Conservation (phyloP, 805 yeast genomes). For the Saturnispora hagleri region DNA sequence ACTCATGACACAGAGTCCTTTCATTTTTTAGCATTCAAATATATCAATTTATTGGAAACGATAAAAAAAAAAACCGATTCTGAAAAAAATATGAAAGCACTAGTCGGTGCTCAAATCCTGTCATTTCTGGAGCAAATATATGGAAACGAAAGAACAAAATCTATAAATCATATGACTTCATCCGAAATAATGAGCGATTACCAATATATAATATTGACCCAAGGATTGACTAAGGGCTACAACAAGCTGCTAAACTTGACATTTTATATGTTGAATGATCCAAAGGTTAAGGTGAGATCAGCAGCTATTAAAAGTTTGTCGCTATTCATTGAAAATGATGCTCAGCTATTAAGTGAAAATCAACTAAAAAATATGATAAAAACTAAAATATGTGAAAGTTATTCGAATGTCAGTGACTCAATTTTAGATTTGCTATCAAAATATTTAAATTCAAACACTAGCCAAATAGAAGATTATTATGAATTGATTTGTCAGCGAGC, state of each 20-base stretch:
- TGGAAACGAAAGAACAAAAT: neutral
- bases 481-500: constrained; percentile 38
- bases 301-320: constrained; percentile 61
- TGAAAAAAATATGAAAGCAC: neutral
- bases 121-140: neutral
- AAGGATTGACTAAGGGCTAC: constrained; percentile 32
- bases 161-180: neutral
- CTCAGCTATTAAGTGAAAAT: constrained; percentile 39
- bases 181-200: constrained; percentile 13
- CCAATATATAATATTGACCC: constrained; percentile 21
- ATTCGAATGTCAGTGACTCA: constrained; percentile 70
- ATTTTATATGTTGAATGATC: constrained; percentile 37
- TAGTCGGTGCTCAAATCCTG: neutral
- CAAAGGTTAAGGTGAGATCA: constrained; percentile 44
- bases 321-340: constrained; percentile 42
- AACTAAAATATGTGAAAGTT: constrained; percentile 44
- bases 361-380: constrained; percentile 45
- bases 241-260: constrained; percentile 45
- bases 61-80: neutral
- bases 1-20: neutral
- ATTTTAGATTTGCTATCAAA: constrained; percentile 56
- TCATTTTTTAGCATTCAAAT: neutral
- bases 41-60: neutral
- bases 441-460: constrained; percentile 36
- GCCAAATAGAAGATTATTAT: constrained; percentile 40